A percentile compares a stretch with the other conserved stretches of the same genome.
Conservation (phyloP, 1,284 basidiomycete species). For the Boletus sp. region DNA sequence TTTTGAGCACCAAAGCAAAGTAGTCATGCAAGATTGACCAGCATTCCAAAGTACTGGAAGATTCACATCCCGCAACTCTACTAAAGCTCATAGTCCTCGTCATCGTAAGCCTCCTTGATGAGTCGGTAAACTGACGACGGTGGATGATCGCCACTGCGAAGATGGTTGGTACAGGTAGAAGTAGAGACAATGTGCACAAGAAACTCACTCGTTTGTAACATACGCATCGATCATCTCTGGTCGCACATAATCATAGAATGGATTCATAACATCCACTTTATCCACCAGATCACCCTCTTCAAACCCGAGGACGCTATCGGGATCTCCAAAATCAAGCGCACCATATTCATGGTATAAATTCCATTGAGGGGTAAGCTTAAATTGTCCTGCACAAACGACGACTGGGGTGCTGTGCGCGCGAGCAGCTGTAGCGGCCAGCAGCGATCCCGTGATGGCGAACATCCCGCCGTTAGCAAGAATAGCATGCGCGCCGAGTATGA, state of each 20-base stretch:
- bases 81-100: slow-evolving; percentile 79
- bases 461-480: slow-evolving; percentile 96
- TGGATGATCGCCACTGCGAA: slow-evolving; percentile 81
- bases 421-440: slow-evolving; percentile 87
- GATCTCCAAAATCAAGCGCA: slow-evolving; percentile 86
- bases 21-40: slow-evolving; percentile 13
- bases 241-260: slow-evolving; percentile 92
- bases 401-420: slow-evolving; percentile 90
- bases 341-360: slow-evolving; percentile 87
- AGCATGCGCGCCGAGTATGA: slow-evolving; percentile 90
- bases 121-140: slow-evolving; percentile 89
- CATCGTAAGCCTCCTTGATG: slow-evolving; percentile 90
- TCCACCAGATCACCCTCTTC: slow-evolving; percentile 75
- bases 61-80: background rate
- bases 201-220: slow-evolving; percentile 92
- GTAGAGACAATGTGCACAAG: slow-evolving; percentile 5
- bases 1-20: slow-evolving; percentile 57
- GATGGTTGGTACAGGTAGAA: slow-evolving; percentile 4
- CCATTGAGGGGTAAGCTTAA: slow-evolving; percentile 95
- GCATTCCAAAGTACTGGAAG: background rate
- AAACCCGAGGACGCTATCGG: slow-evolving; percentile 79
- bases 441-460: slow-evolving; percentile 84
- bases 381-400: slow-evolving; percentile 93
- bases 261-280: slow-evolving; percentile 87
- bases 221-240: slow-evolving; percentile 93